Conservation (phyloP, 2,329 filamentous ascomycete species). For the Coniochaeta sp. region DNA sequence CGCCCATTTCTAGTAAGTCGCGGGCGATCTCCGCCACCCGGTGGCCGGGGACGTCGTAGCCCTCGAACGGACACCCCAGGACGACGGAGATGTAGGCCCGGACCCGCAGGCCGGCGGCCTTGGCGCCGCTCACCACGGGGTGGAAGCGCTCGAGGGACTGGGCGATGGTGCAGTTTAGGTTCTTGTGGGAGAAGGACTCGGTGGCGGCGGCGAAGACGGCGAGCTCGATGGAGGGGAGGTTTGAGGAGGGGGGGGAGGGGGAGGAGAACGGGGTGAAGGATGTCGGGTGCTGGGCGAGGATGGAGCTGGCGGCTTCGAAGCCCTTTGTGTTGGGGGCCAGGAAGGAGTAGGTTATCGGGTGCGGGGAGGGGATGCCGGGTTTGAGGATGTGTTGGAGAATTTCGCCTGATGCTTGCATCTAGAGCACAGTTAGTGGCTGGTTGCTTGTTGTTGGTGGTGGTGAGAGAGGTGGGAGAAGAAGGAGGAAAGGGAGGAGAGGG, state of each 20-base stretch:
- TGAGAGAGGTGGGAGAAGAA: not conserved
- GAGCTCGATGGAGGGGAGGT: slow-evolving; percentile 51
- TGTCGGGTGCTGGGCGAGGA: slow-evolving; percentile 44
- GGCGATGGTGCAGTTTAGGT: slow-evolving; percentile 73
- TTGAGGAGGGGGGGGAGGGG: slow-evolving; percentile 24
- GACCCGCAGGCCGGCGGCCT: slow-evolving; percentile 57
- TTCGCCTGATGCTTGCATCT: slow-evolving; percentile 44
- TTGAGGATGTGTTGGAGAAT: slow-evolving; percentile 64
- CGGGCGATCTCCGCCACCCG: slow-evolving; percentile 59
- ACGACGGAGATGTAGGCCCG: slow-evolving; percentile 77
- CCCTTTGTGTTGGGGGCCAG: slow-evolving; percentile 73
- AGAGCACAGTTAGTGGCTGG: no score
- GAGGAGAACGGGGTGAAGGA: slow-evolving; percentile 37
- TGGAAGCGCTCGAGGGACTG: slow-evolving; percentile 64
- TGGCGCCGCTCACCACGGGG: slow-evolving; percentile 62
- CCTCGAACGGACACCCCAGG: slow-evolving; percentile 71
- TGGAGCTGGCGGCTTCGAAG: slow-evolving; percentile 50
- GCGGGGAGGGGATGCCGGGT: slow-evolving; percentile 42
- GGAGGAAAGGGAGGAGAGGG: not conserved
- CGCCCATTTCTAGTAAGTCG: slow-evolving; percentile 73
- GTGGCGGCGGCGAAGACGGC: slow-evolving; percentile 79
- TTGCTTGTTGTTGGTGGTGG: no score
- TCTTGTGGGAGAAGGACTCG: slow-evolving; percentile 71
- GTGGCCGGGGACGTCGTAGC: slow-evolving; percentile 54
- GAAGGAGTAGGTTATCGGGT: slow-evolving; percentile 67